phyloP scores from a whole-genome alignment of 768 basidiomycete species.

The Boletus eberwhitei region DNA sequence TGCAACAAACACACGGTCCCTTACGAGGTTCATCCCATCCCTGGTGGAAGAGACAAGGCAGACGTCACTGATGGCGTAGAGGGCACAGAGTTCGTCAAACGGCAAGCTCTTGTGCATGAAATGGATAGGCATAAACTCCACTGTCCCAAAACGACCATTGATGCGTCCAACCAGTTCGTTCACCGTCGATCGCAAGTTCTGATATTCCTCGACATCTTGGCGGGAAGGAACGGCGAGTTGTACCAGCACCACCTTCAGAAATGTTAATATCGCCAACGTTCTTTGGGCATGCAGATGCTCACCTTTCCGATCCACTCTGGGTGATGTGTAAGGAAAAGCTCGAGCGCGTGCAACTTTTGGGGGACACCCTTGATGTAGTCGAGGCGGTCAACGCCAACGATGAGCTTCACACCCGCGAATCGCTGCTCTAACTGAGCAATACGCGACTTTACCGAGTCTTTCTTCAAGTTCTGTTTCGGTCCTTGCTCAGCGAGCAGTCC shows the following conservation, averaged over 20 bases:
- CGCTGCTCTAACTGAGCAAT: slow-evolving; percentile 81
- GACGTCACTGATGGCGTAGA: slow-evolving; percentile 95
- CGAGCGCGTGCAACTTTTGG: slow-evolving; percentile 94
- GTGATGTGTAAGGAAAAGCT: slow-evolving; percentile 94
- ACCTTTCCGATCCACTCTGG: slow-evolving; percentile 99
- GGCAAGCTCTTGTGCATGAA: slow-evolving; percentile 96
- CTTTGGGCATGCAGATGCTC: slow-evolving; percentile 6
- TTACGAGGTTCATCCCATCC: slow-evolving; percentile 97
- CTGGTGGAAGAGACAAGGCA: slow-evolving; percentile 93
- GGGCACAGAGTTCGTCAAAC: slow-evolving; percentile 95
- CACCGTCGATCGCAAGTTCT: slow-evolving; percentile 91
- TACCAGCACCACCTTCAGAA: slow-evolving; percentile 78
- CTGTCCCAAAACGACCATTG: slow-evolving; percentile 97
- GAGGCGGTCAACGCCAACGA: slow-evolving; percentile 96
- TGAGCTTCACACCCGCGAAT: slow-evolving; percentile 93
- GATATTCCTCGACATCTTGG: slow-evolving; percentile 99
- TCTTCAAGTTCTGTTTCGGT: slow-evolving; percentile 65
- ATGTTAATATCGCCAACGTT: neutral
- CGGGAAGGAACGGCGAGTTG: slow-evolving; percentile 97
- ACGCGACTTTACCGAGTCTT: slow-evolving; percentile 76
- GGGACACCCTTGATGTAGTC: slow-evolving; percentile 99
- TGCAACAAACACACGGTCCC: slow-evolving; percentile 25
- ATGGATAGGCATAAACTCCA: slow-evolving; percentile 99
- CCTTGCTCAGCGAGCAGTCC: neutral
- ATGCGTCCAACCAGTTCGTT: slow-evolving; percentile 98